Base-by-base conservation (phyloP, 2,329 filamentous ascomycete species). In the Phialemoniopsis sp. region DNA sequence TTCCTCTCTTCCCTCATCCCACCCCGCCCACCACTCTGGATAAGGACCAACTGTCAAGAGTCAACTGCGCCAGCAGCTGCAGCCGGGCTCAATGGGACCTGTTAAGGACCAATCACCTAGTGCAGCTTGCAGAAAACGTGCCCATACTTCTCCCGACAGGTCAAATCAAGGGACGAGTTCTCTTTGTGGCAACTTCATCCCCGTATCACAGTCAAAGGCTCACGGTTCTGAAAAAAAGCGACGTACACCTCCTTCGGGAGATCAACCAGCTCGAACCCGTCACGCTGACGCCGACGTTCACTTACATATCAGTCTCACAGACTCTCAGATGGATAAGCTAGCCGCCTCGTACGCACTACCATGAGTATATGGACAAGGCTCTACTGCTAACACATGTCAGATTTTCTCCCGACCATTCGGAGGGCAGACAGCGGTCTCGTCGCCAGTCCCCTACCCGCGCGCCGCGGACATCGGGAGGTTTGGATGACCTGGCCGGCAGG, bases 231-330 rank as follows among this genome's bases (percentile, higher is more conserved):
- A 26, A 10, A 6, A 6, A 6, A 50, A 40, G 2, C 32, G 38
- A 12, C 53, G 60, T 37, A 52, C 63, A 30, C 56, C 54, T 14
- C 63, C 64, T 3, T 52, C 68, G 4, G 60, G 58, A 5, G 10
- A 10, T 10, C 21, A 10, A 26, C 21, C 21, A 6, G 6, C 6
- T 26, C 21, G 21, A 6, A 26, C 6, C 10, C 56, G 51, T 30
- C 55, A 58, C 3, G 49, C 51, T 15, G 39, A 63, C 15, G 60
- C 67, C 33, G 63, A 63, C 3, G 55, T 74, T 15, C 63, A 68
- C 30, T 62, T 74, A 21, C 66, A 68, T 17, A 60, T 74, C 47
- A 71, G 70, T 44, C 46, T 74, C 39, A 74, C 69, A 5, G 67
- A 73, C 34, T 63, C 60, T 1, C 68, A 73, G 43, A 65, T 74